Evolutionary conservation across 2,329 filamentous ascomycete genomes (phyloP), one percentile per base, ranked within the genome.

Genomic region (Penicillium sp.): DNA sequence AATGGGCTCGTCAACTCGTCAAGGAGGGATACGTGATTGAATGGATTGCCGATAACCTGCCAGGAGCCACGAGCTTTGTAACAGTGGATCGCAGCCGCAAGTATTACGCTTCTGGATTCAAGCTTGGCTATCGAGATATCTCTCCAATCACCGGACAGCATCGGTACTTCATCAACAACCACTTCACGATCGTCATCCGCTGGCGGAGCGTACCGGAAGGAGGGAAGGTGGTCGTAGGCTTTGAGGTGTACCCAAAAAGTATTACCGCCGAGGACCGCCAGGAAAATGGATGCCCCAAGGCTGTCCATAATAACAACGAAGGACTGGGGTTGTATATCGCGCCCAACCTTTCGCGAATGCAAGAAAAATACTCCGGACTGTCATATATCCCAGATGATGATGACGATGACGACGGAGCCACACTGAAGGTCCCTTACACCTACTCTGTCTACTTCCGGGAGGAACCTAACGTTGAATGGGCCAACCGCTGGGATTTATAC

Each of bases 41-140:
- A 73, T 96, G 91, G 91, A 95, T 96, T 62, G 88, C 94, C 60
- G 91, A 96, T 72, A 96, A 96, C 66, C 80, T 96, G 10, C 91
- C 91, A 1, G 91, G 91, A 7, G 91, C 91, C 35, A 95, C 91
- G 9, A 92, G 87, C 71, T 95, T 95, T 68, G 88, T 94, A 29
- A 93, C 89, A 0, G 87, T 90, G 35, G 91, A 95, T 72, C 91
- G 91, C 76, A 86, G 83, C 45, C 82, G 85, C 65, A 95, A 92
- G 72, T 95, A 96, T 77, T 96, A 96, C 70, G 89, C 90, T 13
- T 86, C 90, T 2, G 91, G 91, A 2, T 96, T 96, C 80, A 95
- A 94, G 75, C 80, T 96, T 54, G 91, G 91, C 7, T 91, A 89
- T 64, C 85, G 85, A 62, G 89, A 92, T 59, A 79, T 81, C 46